Conservation (phyloP, 2,329 filamentous ascomycete genomes). For the Trichoderma gracile region DNA sequence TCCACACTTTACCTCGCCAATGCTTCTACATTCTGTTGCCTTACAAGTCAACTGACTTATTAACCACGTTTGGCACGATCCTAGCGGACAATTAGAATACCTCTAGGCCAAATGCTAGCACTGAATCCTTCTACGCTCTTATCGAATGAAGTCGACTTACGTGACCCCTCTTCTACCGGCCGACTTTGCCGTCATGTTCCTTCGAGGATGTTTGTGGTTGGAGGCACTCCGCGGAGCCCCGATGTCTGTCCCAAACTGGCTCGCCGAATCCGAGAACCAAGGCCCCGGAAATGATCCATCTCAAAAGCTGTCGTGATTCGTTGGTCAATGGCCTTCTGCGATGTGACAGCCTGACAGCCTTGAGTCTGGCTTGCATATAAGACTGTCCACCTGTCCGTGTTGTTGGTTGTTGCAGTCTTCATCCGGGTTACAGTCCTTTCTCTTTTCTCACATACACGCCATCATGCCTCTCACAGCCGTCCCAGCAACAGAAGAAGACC, state of each 20-base stretch:
- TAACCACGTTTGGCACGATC: neutral
- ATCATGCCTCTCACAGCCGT: slow-evolving; percentile 44
- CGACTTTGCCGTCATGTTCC: too few species aligned
- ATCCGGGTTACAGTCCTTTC: neutral
- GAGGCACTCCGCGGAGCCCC: neutral
- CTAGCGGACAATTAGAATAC: too few species aligned
- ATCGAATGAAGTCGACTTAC: neutral
- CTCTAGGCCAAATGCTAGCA: neutral
- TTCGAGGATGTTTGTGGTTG: too few species aligned
- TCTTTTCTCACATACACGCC: neutral
- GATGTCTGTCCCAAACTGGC: neutral
- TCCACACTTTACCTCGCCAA: neutral
- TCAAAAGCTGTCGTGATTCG: neutral
- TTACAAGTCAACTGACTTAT: neutral
- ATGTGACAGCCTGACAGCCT: neutral
- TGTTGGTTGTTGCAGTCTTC: neutral
- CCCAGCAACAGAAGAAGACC: slow-evolving; percentile 41
- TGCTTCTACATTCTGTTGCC: neutral
- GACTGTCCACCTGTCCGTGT: neutral
- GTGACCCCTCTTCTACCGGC: neutral
- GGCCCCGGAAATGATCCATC: neutral
- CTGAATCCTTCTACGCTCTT: too few species aligned
- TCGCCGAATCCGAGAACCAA: neutral
- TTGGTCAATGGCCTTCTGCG: neutral
- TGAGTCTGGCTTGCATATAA: neutral